Evolutionary conservation across 306 rosid species (phyloP), one percentile per base, ranked within the genome.

Genomic region (Cicer pinnatifidum): DNA sequence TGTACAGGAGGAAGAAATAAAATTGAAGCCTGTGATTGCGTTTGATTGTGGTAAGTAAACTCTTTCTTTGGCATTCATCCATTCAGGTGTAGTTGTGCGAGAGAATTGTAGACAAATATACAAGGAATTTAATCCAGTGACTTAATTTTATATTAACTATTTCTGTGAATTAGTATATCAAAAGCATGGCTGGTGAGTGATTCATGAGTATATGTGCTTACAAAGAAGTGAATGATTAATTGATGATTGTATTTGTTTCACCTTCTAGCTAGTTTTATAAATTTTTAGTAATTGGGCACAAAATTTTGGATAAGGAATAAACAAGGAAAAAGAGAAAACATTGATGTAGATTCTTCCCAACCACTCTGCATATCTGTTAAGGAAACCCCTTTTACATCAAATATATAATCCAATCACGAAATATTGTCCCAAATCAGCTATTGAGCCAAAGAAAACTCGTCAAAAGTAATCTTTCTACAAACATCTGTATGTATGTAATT

Each of bases 21-120:
- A 91, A 58, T 74, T 94, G 88, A 94, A 89, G 91, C 98, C 98
- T 76, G 96, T 94, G 59, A 81, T 89, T 75, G 90, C 90, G 33
- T 94, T 94, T 68, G 97, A 91, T 72, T 89, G 97, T 53, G 96
- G 98, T 91, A 82, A 88, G 98, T 88, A 81, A 88, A 87, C 74
- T 70, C 45, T 69, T 72, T 37, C 52, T 50, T 66, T 64, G 79
- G 47, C 54, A 48, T 68, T 69, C 50, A 28, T 47, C 63, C 70
- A 63, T 69, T 67, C 52, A 11, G 51, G 17, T 68, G 38, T 66
- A 62, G 13, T 63, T 77, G 64, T 57, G 39, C 40, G 41, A 43
- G 63, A 61, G 59, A 50, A 33, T 39, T 40, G 61, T 50, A 53
- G 20, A 37, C 23, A 43, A 64, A 75, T 51, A 59, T 37, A 62